Conservation (phyloP, 2,329 filamentous ascomycete genomes). For the Penicillium sp. region DNA sequence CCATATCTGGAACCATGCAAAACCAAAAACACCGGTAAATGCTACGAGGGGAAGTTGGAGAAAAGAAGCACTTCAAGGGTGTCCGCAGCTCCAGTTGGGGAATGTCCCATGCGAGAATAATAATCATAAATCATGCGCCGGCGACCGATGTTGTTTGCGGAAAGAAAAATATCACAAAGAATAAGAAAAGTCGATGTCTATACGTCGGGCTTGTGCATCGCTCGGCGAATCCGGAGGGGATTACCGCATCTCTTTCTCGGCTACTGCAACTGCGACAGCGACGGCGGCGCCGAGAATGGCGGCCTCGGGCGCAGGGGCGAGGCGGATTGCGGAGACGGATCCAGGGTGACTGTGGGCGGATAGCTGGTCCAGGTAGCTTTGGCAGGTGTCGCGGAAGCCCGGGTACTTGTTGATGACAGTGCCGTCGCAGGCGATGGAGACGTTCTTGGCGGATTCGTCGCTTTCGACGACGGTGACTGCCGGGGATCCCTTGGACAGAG, state of each 20-base stretch:
- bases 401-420: slow-evolving; percentile 52
- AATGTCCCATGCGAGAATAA: neutral
- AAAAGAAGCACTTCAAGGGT: neutral
- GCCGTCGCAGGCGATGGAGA: slow-evolving; percentile 51
- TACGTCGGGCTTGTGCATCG: slow-evolving; percentile 7
- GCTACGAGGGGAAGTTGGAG: slow-evolving; percentile 2
- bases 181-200: slow-evolving; percentile 9
- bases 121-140: slow-evolving; percentile 11
- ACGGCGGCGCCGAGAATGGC: slow-evolving; percentile 47
- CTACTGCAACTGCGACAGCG: slow-evolving; percentile 43
- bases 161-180: slow-evolving; percentile 15
- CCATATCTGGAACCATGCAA: slow-evolving; percentile 9
- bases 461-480: slow-evolving; percentile 35
- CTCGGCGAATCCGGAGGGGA: neutral
- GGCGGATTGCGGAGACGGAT: slow-evolving; percentile 30
- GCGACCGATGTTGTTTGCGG: slow-evolving; percentile 7
- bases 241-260: slow-evolving; percentile 21
- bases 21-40: slow-evolving; percentile 16
- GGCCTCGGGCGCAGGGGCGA: slow-evolving; percentile 43
- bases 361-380: slow-evolving; percentile 42
- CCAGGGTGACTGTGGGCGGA: slow-evolving; percentile 27
- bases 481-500: slow-evolving; percentile 27
- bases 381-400: slow-evolving; percentile 44
- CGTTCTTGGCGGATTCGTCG: slow-evolving; percentile 23
- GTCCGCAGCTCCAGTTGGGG: slow-evolving; percentile 4